phyloP scores from a whole-genome alignment of 306 rosid species.

The Lathyrus sativus region DNA sequence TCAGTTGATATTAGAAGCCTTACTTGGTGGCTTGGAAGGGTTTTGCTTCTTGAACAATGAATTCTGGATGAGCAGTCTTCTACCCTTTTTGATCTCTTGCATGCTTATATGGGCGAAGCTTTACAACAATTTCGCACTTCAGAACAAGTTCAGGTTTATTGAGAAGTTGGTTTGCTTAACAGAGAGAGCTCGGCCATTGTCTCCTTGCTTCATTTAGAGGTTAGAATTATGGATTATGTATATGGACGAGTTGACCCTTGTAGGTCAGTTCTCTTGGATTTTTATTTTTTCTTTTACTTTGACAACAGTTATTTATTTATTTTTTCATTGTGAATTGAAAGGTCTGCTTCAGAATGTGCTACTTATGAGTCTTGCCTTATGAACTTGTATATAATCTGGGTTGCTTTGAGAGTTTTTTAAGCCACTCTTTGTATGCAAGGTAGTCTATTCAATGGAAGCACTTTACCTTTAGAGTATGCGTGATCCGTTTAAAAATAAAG shows the following conservation, averaged over 20 bases:
- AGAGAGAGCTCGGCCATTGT: conserved; percentile 60
- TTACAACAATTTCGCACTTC: conserved; percentile 54
- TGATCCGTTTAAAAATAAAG: neutral
- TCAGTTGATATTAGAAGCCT: no score
- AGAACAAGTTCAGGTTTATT: conserved; percentile 61
- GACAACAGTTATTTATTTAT: conserved; percentile 10
- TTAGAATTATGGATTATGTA: conserved; percentile 76
- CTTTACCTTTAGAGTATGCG: neutral
- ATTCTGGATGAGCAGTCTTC: conserved; percentile 82
- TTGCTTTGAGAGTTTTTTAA: neutral
- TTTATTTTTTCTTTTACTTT: conserved; percentile 21
- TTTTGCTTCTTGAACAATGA: conserved; percentile 78
- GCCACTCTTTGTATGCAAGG: neutral
- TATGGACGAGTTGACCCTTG: conserved; percentile 90
- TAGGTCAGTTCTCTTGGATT: conserved; percentile 52
- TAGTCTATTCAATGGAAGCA: neutral
- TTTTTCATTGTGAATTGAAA: conserved; percentile 2
- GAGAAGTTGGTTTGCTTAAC: conserved; percentile 52
- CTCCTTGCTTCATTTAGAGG: conserved; percentile 75
- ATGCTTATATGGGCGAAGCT: conserved; percentile 56
- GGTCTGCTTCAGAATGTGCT: neutral
- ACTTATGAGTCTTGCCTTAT: neutral
- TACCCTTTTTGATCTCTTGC: conserved; percentile 74
- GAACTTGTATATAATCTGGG: neutral
- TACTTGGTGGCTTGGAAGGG: no score